Base-by-base conservation (phyloP, 2,329 filamentous ascomycete species). In the Thielaviopsis ethacetica region DNA sequence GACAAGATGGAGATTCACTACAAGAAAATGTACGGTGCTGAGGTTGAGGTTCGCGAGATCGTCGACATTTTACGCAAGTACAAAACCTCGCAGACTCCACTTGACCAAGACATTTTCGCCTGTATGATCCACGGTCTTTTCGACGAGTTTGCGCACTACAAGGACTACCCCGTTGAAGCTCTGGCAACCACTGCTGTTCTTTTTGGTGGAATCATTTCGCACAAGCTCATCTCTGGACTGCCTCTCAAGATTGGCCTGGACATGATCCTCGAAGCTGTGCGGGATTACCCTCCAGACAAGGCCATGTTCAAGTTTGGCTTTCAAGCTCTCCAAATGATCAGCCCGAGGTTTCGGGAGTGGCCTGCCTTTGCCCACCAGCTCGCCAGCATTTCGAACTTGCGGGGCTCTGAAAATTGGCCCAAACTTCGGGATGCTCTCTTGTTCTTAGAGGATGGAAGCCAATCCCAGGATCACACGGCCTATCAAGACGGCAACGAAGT, bases 71-170 rank as follows among this genome's bases (percentile, higher is more conserved):
- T 98, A 66, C 84, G 89, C 63, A 80, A 81, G 59, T 95, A 95
- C 73, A 97, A 98, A 69, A 83, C 83, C 59, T 97, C 94, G 0
- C 82, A 83, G 54, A 86, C 93, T 62, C 79, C 88, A 1, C 75
- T 85, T 17, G 89, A 96, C 62, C 93, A 97, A 69, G 93, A 98
- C 68, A 80, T 96, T 6, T 98, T 98, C 68, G 88, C 91, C 15
- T 96, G 91, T 73, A 98, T 98, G 90, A 95, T 98, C 41, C 91
- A 96, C 67, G 93, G 93, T 0, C 76, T 98, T 3, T 96, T 98
- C 65, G 93, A 98, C 66, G 93, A 98, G 73, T 98, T 96, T 69
- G 85, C 85, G 59, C 94, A 95, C 67, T 98, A 96, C 68, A 82
- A 86, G 49, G 91, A 94, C 67, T 98, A 98, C 69, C 94, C 94